Evolutionary conservation across 2,329 filamentous ascomycete species (phyloP), one percentile per base, ranked within the genome.

Genomic region (Arthroderma uncinatum): DNA sequence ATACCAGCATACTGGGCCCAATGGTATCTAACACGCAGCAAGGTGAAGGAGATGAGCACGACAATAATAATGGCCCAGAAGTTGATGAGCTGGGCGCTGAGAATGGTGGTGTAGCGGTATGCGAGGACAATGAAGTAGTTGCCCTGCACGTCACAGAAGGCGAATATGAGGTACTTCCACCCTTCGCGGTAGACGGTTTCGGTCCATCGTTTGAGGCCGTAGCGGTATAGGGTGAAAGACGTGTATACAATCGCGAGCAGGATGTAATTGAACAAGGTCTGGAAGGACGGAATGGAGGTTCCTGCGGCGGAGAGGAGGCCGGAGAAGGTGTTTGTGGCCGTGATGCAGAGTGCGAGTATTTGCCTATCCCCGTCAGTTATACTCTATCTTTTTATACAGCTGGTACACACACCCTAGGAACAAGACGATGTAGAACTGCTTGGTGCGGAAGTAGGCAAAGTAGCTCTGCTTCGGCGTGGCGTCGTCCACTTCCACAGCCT

Each of bases 1-100:
- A 98, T 97, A 57, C 93, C 93, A 33, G 82, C 64, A 65, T 95
- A 82, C 76, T 97, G 93, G 58, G 87, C 83, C 69, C 82, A 76
- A 74, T 90, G 89, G 79, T 98, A 98, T 66, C 93, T 87, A 47
- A 98, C 93, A 63, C 79, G 81, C 58, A 98, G 82, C 62, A 84
- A 63, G 25, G 25, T 33, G 74, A 95, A 91, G 28, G 89, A 95
- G 62, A 96, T 75, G 60, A 87, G 68, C 19, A 97, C 89, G 21
- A 98, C 93, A 61, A 92, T 84, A 54, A 95, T 88, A 64, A 98
- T 97, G 64, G 91, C 88, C 92, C 92, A 97, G 76, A 97, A 97
- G 79, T 96, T 96, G 75, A 98, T 89, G 55, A 98, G 81, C 78
- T 97, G 91, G 14, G 90, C 90, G 19, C 87, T 93, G 53, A 97